Percentiles rank a stretch among this genome's conserved stretches.
These are phyloP conservation scores for Beauveria asiatica DNA, from an alignment of 2,329 filamentous ascomycete species.

Conservation along the genomic window DNA sequence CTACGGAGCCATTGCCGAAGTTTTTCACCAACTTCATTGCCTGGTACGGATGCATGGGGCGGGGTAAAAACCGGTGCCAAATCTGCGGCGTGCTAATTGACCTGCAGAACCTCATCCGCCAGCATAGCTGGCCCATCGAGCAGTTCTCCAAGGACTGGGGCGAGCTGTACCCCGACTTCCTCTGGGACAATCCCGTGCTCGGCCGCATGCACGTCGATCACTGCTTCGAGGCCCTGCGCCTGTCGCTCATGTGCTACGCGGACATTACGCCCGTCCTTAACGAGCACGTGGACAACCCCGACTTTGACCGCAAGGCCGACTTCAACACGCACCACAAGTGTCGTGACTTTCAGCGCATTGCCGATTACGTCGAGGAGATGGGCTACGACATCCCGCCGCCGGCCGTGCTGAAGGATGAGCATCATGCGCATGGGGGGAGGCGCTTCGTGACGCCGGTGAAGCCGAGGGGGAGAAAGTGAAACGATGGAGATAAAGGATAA, in stretches of 20 bases:
- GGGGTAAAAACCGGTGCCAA: too few relatives aligned
- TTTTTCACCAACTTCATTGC: conserved; percentile 15
- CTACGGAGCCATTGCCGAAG: conserved; percentile 11
- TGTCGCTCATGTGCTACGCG: conserved; percentile 11
- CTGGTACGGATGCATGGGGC: conserved; percentile 1
- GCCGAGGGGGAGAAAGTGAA: not conserved
- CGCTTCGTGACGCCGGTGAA: conserved; percentile 5
- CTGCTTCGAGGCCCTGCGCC: conserved; percentile 24
- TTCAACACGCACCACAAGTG: conserved; percentile 13
- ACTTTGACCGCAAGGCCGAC: conserved; percentile 9
- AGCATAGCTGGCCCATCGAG: conserved; percentile 9
- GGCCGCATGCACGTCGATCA: conserved; percentile 20
- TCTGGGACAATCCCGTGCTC: conserved; percentile 4
- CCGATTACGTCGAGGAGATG: conserved; percentile 9
- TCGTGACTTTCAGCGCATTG: conserved; percentile 9
- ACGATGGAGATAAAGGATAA: not conserved
- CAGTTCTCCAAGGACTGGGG: conserved; percentile 10
- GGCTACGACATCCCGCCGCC: conserved; percentile 8
- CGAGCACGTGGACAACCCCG: conserved; percentile 1
- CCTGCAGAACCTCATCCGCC: conserved; percentile 11
- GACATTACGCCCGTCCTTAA: conserved; percentile 13
- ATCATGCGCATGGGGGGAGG: not conserved
- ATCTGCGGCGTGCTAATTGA: too few relatives aligned
- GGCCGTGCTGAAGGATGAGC: not conserved
- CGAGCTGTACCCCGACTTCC: conserved; percentile 8